A percentile compares a stretch with the other conserved stretches of the same genome.
These are phyloP conservation scores for Acer campestre DNA, from an alignment of 345 rosid genomes.

Conservation along the genomic window DNA sequence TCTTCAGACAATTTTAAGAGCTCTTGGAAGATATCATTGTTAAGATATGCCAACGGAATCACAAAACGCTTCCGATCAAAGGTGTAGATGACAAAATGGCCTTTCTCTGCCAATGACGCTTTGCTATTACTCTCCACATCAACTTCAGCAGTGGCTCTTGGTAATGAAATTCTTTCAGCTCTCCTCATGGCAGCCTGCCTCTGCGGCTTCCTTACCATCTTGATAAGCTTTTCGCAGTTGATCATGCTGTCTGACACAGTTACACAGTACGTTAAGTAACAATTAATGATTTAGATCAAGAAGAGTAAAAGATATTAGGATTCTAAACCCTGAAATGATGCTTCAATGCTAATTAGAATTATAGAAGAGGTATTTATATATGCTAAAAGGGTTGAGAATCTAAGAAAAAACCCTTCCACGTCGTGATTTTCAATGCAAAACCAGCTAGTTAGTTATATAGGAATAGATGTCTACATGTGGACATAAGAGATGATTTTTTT, in stretches of 20 bases:
- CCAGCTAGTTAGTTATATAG: not conserved
- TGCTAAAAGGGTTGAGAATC: not conserved
- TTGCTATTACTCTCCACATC: not conserved
- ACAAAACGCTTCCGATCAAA: not conserved
- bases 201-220: conserved; percentile 31
- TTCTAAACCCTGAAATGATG: not conserved
- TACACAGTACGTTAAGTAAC: not conserved
- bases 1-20: conserved; percentile 33
- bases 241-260: conserved; percentile 16
- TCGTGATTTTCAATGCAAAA: not conserved
- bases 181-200: conserved; percentile 20
- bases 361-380: not conserved
- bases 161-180: conserved; percentile 17
- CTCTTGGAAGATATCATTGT: not conserved
- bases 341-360: not conserved
- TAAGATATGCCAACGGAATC: conserved; percentile 9
- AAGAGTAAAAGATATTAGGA: not conserved
- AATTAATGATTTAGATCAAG: not conserved
- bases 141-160: not conserved
- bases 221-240: conserved; percentile 27
- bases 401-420: not conserved
- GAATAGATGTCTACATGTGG: not conserved
- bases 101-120: not conserved
- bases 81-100: conserved; percentile 23
- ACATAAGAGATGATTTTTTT: not conserved